phyloP scores from a whole-genome alignment of 2,329 filamentous ascomycete genomes.

The Pseudogymnoascus sp. region DNA sequence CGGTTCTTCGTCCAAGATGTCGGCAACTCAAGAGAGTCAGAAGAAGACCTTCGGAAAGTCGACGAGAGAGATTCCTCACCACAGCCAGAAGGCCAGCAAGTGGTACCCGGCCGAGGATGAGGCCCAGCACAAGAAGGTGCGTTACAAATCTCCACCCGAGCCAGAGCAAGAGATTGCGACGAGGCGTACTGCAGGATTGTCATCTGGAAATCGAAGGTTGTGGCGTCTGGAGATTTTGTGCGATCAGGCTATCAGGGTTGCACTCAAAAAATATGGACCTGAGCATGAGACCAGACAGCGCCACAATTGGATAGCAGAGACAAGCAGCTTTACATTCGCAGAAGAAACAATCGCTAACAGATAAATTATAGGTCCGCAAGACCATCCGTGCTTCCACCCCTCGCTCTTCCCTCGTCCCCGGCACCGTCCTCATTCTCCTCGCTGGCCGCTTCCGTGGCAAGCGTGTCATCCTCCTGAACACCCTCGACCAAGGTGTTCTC shows the following conservation, averaged over 20 bases:
- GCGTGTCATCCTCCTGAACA: conserved; percentile 98
- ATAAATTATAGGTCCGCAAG: conserved; percentile 76
- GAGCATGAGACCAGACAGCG: not conserved
- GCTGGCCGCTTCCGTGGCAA: conserved; percentile 99
- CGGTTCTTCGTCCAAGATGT: conserved; percentile 49
- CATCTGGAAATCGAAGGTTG: conserved; percentile 6
- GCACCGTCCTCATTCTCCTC: conserved; percentile 96
- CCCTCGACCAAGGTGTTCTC: conserved; percentile 93
- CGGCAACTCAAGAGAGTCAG: conserved; percentile 46
- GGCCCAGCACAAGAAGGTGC: conserved; percentile 85
- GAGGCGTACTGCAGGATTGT: not conserved
- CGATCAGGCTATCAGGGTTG: conserved; percentile 7
- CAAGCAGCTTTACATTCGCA: not conserved
- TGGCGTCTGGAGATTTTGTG: conserved; percentile 9
- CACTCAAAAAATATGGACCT: not conserved
- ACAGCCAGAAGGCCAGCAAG: conserved; percentile 90
- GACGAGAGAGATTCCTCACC: conserved; percentile 81
- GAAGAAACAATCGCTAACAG: conserved; percentile 21
- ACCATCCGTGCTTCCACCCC: conserved; percentile 78
- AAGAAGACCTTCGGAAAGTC: conserved; percentile 98
- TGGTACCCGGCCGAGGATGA: conserved; percentile 98
- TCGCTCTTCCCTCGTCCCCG: conserved; percentile 83
- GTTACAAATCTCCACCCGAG: conserved; percentile 29
- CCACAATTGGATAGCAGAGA: conserved; percentile 7
- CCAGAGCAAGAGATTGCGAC: conserved; percentile 8